Evolutionary conservation across 768 basidiomycete species (phyloP), one percentile per base, ranked within the genome.

Genomic region (Amanita jacksonii): DNA sequence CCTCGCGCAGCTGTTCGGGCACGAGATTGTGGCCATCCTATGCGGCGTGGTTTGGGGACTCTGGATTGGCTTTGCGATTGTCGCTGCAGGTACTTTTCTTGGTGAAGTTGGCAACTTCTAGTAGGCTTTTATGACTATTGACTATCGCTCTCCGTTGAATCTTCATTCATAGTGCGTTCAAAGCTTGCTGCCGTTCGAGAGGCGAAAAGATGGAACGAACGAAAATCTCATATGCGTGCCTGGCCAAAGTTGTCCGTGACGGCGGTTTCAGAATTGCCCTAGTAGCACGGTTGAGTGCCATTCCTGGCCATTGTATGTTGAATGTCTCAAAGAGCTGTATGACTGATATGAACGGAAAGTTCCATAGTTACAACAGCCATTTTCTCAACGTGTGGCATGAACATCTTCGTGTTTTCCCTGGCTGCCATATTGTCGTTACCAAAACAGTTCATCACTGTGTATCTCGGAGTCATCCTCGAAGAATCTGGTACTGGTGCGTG

Each of bases 21-120:
- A 94, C 50, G 92, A 94, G 69, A 85, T 94, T 45, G 70, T 94
- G 31, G 86, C 87, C 18, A 74, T 93, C 27, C 68, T 94, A 5
- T 90, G 88, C 53, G 92, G 92, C 13, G 60, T 94, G 25, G 86
- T 94, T 2, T 96, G 89, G 88, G 90, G 88, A 2, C 66, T 92
- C 2, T 82, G 92, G 72, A 55, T 72, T 18, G 92, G 91, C 2
- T 94, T 94, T 52, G 92, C 63, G 0, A 93, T 96, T 54, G 86
- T 88, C 13, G 75, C 76, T 2, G 85, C 79, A 5, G 86, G 88
- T 0, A 91, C 89, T 0, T 79, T 90, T 52, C 35, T 92, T 0
- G 91, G 88, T 30, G 90, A 93, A 68, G 64, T 90, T 12, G 90
- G 85, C 38, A 90, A 89, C 59, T 91, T 85, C 51, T 85, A 86